phyloP scores from a whole-genome alignment of 1,284 basidiomycete genomes.

The Puccinia polysora region DNA sequence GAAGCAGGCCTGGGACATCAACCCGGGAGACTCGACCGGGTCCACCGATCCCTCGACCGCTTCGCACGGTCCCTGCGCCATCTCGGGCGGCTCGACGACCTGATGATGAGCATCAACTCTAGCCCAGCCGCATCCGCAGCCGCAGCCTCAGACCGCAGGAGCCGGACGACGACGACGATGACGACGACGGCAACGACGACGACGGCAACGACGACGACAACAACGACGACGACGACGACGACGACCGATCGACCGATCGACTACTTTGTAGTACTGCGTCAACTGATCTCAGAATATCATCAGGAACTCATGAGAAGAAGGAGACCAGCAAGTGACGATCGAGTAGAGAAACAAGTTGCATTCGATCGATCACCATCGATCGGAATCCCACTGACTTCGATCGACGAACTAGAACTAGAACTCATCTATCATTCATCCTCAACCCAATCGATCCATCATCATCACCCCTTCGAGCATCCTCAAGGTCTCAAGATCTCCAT shows the following conservation, averaged over 20 bases:
- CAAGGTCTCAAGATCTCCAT: constrained; percentile 10
- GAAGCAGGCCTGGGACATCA: too few species aligned
- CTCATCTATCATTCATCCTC: constrained; percentile 30
- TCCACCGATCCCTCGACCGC: neutral
- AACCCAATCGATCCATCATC: neutral
- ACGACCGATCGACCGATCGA: neutral
- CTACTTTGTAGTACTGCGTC: constrained; percentile 16
- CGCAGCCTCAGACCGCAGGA: too few species aligned
- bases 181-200: neutral
- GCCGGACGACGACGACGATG: too few species aligned
- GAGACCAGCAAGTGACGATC: neutral
- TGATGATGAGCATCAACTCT: neutral
- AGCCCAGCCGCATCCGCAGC: neutral
- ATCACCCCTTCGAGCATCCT: neutral
- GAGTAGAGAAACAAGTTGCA: neutral
- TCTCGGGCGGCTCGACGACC: neutral
- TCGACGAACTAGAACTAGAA: constrained; percentile 4
- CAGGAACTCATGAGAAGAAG: neutral
- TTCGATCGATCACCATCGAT: neutral
- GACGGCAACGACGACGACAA: neutral
- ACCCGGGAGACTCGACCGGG: neutral
- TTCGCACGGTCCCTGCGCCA: neutral
- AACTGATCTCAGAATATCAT: constrained; percentile 12
- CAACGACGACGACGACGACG: neutral
- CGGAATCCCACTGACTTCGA: constrained; percentile 33